Evolutionary conservation across 768 basidiomycete species (phyloP).

Genomic region (Tricholoma saponaceum): DNA sequence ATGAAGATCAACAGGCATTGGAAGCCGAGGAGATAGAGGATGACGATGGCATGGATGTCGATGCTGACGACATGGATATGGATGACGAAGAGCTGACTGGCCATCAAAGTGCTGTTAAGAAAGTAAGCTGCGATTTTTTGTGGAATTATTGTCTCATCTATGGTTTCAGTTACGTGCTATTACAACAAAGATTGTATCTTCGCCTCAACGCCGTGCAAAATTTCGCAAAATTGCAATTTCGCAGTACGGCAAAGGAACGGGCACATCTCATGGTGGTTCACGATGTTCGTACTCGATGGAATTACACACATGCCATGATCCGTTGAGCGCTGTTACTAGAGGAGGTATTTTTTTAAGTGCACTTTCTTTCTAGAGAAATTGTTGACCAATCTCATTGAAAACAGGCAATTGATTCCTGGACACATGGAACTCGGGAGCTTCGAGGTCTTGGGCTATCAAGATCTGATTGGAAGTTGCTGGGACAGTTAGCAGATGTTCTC

Average conservation of each 20-base stretch:
- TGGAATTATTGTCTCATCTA: too few relatives aligned
- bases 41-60: not conserved
- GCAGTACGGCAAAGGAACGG: not conserved
- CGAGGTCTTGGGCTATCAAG: too few relatives aligned
- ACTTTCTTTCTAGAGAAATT: too few relatives aligned
- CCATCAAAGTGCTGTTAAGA: not conserved
- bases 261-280: not conserved
- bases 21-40: not conserved
- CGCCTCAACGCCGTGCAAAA: slow-evolving; percentile 1
- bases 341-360: too few relatives aligned
- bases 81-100: not conserved
- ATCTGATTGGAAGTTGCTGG: too few relatives aligned
- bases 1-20: not conserved
- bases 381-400: too few relatives aligned
- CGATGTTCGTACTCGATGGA: not conserved
- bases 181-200: not conserved
- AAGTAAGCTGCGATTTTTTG: not conserved
- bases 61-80: not conserved
- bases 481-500: too few relatives aligned
- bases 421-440: too few relatives aligned
- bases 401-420: too few relatives aligned
- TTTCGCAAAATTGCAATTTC: not conserved
- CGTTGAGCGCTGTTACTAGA: not conserved
- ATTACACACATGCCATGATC: not conserved
- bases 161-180: too few relatives aligned